phyloP scores from a whole-genome alignment of 139 green algal species.

The Yamagishiella unicocca region DNA sequence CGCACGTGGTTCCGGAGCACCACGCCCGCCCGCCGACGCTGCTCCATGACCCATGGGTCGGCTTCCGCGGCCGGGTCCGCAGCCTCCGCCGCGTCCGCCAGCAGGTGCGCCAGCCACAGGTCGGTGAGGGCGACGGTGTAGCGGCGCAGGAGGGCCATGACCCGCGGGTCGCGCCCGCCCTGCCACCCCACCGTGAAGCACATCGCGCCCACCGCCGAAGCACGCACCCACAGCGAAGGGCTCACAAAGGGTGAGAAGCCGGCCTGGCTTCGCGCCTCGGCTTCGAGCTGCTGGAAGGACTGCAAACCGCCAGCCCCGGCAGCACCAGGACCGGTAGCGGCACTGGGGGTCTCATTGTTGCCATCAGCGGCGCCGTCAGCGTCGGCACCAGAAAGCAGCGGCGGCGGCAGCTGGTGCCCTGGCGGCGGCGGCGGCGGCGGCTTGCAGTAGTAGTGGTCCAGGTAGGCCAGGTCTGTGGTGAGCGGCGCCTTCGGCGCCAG shows the following conservation, averaged over 20 bases:
- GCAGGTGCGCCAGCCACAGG: not conserved
- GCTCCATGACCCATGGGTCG: not conserved
- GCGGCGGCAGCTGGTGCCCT: not conserved
- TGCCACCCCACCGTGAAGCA: slow-evolving; percentile 1
- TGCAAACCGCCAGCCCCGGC: no score
- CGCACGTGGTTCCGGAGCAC: slow-evolving; percentile 1
- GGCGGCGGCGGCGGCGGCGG: no score
- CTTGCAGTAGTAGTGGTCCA: slow-evolving; percentile 3
- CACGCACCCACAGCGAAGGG: slow-evolving; percentile 13
- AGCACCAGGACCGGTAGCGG: not conserved
- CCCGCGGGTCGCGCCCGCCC: not conserved
- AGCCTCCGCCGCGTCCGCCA: not conserved
- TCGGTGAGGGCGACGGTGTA: not conserved
- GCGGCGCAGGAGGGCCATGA: not conserved
- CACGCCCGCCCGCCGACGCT: not conserved
- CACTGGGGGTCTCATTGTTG: not conserved
- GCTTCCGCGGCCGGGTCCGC: not conserved
- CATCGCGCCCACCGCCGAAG: not conserved
- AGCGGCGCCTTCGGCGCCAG: not conserved
- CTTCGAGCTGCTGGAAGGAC: slow-evolving; percentile 6
- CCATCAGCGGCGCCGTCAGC: not conserved
- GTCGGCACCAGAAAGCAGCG: not conserved
- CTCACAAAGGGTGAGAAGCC: slow-evolving; percentile 7
- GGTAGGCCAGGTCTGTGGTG: not conserved
- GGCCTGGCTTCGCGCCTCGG: not conserved